phyloP scores from a whole-genome alignment of 2,329 filamentous ascomycete genomes.

The Fusarium sp. region DNA sequence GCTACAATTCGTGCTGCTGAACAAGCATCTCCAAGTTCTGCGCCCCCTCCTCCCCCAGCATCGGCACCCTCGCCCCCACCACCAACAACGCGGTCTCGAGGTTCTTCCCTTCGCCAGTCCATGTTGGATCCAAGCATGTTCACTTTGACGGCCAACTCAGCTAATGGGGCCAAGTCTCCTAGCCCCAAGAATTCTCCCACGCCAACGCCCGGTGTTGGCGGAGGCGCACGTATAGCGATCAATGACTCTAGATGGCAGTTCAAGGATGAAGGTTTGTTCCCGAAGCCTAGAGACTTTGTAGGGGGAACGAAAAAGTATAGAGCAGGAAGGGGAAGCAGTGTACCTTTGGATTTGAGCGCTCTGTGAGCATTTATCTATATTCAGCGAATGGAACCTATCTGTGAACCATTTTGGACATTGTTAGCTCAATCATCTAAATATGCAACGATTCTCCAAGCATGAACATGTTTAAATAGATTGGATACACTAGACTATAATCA shows the following conservation, averaged over 20 bases:
- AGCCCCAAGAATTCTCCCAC: conserved; percentile 53
- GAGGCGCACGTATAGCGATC: conserved; percentile 62
- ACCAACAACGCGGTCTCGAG: conserved; percentile 51
- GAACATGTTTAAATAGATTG: conserved; percentile 27
- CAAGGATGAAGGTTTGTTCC: conserved; percentile 80
- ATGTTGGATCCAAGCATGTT: conserved; percentile 81
- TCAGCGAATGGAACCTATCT: conserved; percentile 20
- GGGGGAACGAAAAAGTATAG: conserved; percentile 82
- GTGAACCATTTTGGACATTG: conserved; percentile 2
- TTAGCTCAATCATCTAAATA: conserved; percentile 5
- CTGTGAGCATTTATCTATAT: conserved; percentile 49
- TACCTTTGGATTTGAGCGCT: conserved; percentile 82
- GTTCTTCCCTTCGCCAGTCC: conserved; percentile 63
- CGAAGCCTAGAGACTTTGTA: conserved; percentile 83
- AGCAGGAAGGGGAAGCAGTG: conserved; percentile 91
- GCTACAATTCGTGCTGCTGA: conserved; percentile 56
- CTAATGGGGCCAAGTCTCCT: conserved; percentile 66
- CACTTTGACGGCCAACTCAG: conserved; percentile 73
- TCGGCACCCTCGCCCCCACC: conserved; percentile 52
- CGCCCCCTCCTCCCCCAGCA: conserved; percentile 50
- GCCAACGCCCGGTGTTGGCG: conserved; percentile 41
- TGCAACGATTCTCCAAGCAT: conserved; percentile 33
- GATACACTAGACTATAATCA: conserved; percentile 4
- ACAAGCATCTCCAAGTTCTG: conserved; percentile 51
- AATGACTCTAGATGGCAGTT: conserved; percentile 88